Conservation (phyloP, 2,329 filamentous ascomycete species). For the Colletotrichum phormii region DNA sequence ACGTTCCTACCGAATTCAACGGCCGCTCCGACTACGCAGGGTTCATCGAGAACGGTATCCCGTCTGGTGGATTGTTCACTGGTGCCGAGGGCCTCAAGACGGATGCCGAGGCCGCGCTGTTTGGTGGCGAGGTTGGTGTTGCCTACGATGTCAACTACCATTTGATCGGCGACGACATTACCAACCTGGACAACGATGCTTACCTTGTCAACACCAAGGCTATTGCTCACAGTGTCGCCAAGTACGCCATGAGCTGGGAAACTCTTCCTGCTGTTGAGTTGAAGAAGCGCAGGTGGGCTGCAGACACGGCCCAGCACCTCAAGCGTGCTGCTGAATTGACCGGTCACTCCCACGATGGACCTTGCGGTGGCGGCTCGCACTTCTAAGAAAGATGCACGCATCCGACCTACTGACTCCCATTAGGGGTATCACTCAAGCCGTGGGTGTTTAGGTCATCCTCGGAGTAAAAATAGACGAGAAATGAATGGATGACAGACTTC, state of each 20-base stretch:
- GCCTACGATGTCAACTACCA: conserved; percentile 61
- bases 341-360: conserved; percentile 44
- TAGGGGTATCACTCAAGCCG: background rate
- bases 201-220: conserved; percentile 58
- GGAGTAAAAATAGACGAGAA: background rate
- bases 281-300: conserved; percentile 44
- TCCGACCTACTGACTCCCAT: background rate
- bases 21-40: conserved; percentile 76
- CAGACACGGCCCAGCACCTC: conserved; percentile 44
- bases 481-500: background rate
- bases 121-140: conserved; percentile 70
- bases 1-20: conserved; percentile 72
- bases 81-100: conserved; percentile 75
- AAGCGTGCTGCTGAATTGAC: conserved; percentile 40
- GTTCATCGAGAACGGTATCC: conserved; percentile 74
- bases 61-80: conserved; percentile 76
- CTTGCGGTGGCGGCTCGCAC: conserved; percentile 43
- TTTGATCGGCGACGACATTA: conserved; percentile 54
- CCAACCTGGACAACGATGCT: conserved; percentile 54
- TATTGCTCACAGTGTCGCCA: conserved; percentile 55
- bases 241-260: conserved; percentile 53
- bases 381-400: background rate
- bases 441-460: too few relatives aligned
- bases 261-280: conserved; percentile 45
- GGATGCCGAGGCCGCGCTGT: conserved; percentile 66